Evolutionary conservation across 495 filamentous ascomycete species (phyloP), one percentile per base, ranked within the genome.

Genomic region (Penicillium argentinense): DNA sequence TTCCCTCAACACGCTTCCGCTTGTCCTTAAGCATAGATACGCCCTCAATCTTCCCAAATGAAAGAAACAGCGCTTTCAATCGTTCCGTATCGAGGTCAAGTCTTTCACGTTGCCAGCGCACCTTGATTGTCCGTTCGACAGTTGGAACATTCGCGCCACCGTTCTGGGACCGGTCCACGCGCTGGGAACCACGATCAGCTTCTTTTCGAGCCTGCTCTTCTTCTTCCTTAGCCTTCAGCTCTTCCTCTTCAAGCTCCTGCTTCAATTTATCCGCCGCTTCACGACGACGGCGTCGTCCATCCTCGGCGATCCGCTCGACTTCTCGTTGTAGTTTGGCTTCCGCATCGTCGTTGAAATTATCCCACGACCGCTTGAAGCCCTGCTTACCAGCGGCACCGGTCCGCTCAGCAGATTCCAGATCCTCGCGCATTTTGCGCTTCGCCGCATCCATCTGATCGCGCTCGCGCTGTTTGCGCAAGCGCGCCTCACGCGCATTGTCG

Each of bases 341-440:
- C 22, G 71, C 74, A 49, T 77, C 76, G 9, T 75, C 66, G 39
- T 80, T 23, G 54, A 50, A 21, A 53, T 36, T 41, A 54, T n/a
- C 70, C 78, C 72, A 78, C 17, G 67, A 45, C 56, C 73, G 59
- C 62, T 74, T 79, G 41, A 72, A 58, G 8, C 76, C 77, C 45
- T 56, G 60, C 47, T 59, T 59, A 25, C 47, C 63, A 1, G 61
- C 55, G 13, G 63, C 67, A 26, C 73, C 62, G 33, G 64, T 63
- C 34, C 76, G 56, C 55, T 88, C 85, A 43, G 83, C 60, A 40
- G 75, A 67, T 67, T 90, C 86, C 39, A 90, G 64, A 60, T 91
- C 86, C 62, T 89, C 84, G 59, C 81, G 79, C 86, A 91, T 88
- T 66, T 80, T 74, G 59, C 83, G 67, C 56, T 87, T 75, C 57